phyloP scores from a whole-genome alignment of 768 basidiomycete species.

The Xanthoconium purpureum region DNA sequence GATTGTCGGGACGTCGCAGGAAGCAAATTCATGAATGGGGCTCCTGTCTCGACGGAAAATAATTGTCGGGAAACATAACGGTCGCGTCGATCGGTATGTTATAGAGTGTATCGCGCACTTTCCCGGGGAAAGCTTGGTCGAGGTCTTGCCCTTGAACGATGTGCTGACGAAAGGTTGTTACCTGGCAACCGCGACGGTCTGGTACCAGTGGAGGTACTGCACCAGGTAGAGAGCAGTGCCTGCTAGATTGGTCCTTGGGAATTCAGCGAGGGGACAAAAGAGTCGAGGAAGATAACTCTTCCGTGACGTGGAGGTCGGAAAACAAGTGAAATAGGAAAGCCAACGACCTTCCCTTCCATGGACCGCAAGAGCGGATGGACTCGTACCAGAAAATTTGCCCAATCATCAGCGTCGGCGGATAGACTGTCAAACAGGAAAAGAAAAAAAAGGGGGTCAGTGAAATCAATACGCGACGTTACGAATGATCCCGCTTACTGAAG shows the following conservation, averaged over 20 bases:
- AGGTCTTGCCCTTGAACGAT: neutral
- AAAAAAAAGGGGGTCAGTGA: constrained; percentile 14
- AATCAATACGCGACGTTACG: constrained; percentile 1
- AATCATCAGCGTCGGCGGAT: neutral
- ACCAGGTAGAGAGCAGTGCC: neutral
- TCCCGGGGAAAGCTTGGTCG: neutral
- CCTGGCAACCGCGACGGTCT: constrained; percentile 5
- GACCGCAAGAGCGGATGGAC: neutral
- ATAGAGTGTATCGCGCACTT: constrained; percentile 1
- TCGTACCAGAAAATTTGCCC: neutral
- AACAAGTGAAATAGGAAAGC: constrained; percentile 1
- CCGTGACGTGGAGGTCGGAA: neutral
- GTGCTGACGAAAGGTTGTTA: neutral
- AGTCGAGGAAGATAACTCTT: neutral
- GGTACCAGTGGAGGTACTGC: neutral
- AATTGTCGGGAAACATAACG: neutral
- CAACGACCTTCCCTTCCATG: neutral
- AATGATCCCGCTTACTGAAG: constrained; percentile 24
- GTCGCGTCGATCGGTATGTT: neutral
- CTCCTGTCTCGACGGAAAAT: constrained; percentile 2
- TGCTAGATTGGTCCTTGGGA: neutral
- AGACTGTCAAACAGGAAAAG: constrained; percentile 7
- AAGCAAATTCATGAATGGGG: constrained; percentile 1
- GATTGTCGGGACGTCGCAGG: constrained; percentile 1
- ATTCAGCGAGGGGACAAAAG: neutral